Percentiles rank a stretch among this genome's conserved stretches.
These are phyloP conservation scores for Pharus latifolius DNA, from an alignment of 176 grass and related monocot species.

Conservation along the genomic window DNA sequence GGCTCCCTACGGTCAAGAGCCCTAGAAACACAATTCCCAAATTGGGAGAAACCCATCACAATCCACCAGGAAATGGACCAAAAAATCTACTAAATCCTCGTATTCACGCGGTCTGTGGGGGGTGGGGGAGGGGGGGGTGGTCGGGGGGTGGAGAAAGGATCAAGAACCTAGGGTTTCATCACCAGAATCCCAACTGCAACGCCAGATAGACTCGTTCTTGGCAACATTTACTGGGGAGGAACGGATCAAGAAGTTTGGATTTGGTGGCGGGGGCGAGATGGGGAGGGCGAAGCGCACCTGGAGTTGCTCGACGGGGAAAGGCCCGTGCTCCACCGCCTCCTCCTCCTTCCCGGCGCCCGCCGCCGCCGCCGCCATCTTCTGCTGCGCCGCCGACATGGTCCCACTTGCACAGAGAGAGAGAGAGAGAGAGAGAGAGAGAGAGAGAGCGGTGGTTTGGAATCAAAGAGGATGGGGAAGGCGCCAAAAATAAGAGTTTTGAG, in stretches of 20 bases:
- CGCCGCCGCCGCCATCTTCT: conserved; percentile 10
- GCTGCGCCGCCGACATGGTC: conserved; percentile 20
- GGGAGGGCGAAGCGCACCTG: conserved; percentile 18
- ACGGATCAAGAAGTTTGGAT: background rate
- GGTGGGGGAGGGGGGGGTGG: too few species aligned
- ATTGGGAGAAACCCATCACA: background rate
- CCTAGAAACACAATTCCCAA: background rate
- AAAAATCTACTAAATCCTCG: background rate
- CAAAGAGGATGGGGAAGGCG: background rate
- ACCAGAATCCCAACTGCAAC: background rate
- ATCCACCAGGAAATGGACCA: background rate
- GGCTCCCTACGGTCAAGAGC: background rate
- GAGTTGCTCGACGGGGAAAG: conserved; percentile 49
- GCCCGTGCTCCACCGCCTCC: conserved; percentile 23
- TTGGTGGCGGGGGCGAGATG: background rate
- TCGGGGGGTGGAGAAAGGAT: background rate
- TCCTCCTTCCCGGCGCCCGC: background rate
- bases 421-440: too few species aligned
- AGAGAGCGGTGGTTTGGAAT: background rate
- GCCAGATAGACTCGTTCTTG: background rate
- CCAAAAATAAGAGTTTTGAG: too few species aligned
- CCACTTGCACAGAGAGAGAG: background rate
- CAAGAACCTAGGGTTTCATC: background rate
- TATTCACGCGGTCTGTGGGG: background rate
- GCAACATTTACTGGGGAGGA: background rate